phyloP scores from a whole-genome alignment of 345 rosid species.

The Murraya paniculata region DNA sequence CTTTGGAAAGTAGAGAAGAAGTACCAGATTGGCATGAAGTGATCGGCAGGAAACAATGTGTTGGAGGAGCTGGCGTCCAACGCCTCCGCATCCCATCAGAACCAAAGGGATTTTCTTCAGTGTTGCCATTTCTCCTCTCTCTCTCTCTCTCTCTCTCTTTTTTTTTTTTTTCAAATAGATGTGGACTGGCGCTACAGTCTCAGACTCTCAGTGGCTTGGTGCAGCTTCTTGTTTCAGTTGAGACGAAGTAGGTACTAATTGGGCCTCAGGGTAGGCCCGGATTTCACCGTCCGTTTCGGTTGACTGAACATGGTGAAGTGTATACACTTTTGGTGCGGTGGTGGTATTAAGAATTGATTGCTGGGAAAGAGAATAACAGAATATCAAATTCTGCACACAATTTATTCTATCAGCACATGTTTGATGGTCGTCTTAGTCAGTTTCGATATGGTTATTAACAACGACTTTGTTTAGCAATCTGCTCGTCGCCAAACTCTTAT shows the following conservation, averaged over 20 bases:
- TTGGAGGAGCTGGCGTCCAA: constrained; percentile 80
- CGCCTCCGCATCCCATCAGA: constrained; percentile 86
- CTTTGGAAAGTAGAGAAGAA: neutral
- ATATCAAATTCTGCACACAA: neutral
- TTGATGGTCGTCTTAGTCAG: neutral
- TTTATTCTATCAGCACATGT: neutral
- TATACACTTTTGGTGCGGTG: neutral
- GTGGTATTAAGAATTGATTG: neutral
- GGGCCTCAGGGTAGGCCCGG: neutral
- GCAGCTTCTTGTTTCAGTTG: neutral
- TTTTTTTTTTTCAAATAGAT: no score
- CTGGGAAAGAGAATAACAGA: neutral
- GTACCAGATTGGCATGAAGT: constrained; percentile 67
- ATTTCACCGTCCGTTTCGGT: no score
- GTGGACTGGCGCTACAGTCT: neutral
- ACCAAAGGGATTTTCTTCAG: constrained; percentile 73
- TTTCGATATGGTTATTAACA: no score
- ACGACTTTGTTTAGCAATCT: neutral
- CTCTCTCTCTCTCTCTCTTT: no score
- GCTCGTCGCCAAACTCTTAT: no score
- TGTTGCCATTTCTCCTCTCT: neutral
- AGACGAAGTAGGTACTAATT: neutral
- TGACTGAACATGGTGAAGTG: neutral
- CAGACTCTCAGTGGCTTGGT: neutral
- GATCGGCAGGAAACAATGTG: constrained; percentile 87